Evolutionary conservation across 176 grass and related monocot species (phyloP), one percentile per base, ranked within the genome.

Genomic region (Juncus effusus): DNA sequence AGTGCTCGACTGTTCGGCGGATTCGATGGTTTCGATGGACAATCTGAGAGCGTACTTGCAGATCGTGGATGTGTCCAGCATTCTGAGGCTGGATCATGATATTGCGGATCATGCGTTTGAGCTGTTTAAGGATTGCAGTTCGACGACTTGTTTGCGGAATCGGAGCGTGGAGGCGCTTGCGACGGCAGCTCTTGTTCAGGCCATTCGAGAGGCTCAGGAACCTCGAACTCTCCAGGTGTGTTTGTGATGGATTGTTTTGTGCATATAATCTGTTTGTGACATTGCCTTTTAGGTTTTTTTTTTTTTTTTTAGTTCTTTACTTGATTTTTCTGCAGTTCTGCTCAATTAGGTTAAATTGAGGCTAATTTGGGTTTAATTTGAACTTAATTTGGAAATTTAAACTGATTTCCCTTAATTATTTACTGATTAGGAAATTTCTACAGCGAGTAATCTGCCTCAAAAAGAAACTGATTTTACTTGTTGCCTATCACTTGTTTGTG

Each of bases 81-180:
- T 99, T 66, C 82, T 99, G 16, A 74, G 78, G 40, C 78, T 99
- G 19, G 78, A 93, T 63, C 83, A 84, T 47, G 88, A 93, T 13
- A 99, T 99, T 38, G 88, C 88, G 0, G 94, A 99, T 67, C 88
- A 99, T 62, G 94, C 94, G 36, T 99, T 99, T 70, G 82, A 93
- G 5, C 77, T 99, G 70, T 99, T 99, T 78, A 88, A 85, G 69
- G 94, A 93, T 2, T 93, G 94, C 71, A 93, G 85, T 3, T 90
- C 85, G 9, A 73, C 88, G 8, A 93, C 85, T 42, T 99, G 88
- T 71, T 70, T 99, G 60, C 86, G 94, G 76, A 99, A 93, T 49
- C 94, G 94, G 19, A 93, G 94, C 44, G 78, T 93, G 42, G 88
- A 99, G 72, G 94, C 94, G 1, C 85, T 93, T 13, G 94, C 94